These are phyloP conservation scores for Triticum turgidum DNA, from an alignment of 176 grass and related monocot genomes.

Conservation along the genomic window DNA sequence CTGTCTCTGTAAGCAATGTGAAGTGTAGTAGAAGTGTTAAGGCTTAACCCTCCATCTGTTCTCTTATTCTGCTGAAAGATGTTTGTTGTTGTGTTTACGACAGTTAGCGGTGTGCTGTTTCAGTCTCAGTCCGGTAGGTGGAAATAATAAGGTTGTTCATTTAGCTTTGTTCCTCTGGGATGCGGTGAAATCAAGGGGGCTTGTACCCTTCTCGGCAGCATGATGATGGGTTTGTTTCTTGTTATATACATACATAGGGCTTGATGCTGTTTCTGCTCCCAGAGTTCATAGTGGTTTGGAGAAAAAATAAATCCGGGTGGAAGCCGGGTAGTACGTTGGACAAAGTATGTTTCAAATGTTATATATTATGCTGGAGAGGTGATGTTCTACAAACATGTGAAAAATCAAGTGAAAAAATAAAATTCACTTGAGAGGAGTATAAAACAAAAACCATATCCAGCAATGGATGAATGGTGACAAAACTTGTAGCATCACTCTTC, in stretches of 20 bases:
- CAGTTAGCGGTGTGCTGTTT: background rate
- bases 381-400: too few species aligned
- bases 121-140: conserved; percentile 13
- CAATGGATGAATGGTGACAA: too few species aligned
- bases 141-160: conserved; percentile 9
- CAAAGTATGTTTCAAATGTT: too few species aligned
- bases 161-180: background rate
- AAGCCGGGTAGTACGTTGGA: too few species aligned
- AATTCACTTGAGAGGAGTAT: too few species aligned
- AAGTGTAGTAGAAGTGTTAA: background rate
- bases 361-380: too few species aligned
- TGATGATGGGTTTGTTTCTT: background rate
- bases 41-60: conserved; percentile 10
- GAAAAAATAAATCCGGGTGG: too few species aligned
- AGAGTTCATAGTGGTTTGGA: background rate
- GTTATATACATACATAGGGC: background rate
- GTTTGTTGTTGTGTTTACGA: background rate
- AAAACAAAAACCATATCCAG: too few species aligned
- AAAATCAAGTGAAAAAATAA: too few species aligned
- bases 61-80: background rate
- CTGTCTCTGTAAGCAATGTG: conserved; percentile 7
- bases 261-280: background rate
- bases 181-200: conserved; percentile 16
- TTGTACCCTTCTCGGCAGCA: conserved; percentile 15
- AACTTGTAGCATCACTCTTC: too few species aligned